Evolutionary conservation across 495 filamentous ascomycete species (phyloP), one percentile per base, ranked within the genome.

Genomic region (Tuber indicum): DNA sequence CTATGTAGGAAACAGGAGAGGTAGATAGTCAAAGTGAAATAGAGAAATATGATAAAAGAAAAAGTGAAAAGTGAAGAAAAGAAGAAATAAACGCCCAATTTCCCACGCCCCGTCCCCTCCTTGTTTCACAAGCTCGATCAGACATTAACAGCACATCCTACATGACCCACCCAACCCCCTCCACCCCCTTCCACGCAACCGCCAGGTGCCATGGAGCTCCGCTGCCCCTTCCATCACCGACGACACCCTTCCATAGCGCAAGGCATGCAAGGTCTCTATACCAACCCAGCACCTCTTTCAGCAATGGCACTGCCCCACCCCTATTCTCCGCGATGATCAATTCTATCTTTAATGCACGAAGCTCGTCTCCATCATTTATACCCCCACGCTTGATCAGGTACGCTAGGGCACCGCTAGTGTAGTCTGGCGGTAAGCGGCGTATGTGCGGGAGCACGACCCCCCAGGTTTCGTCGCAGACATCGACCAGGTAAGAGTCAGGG

Each of bases 381-480:
- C 74, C 77, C 45, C 80, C 75, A 58, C 74, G 73, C 82, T 86
- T 80, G 49, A 80, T 72, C 12, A 80, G 78, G 42, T 80, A 80
- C 12, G 74, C 86, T 6, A 91, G 88, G 32, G 90, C 87, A 77
- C 92, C 92, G 78, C 90, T 87, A 71, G 88, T 83, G 73, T 87
- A 75, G 47, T 72, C 94, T 89, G 82, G 94, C 94, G 80, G 95
- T 85, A 39, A 74, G 92, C 43, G 89, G 88, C 42, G 87, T n/a
- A 91, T 88, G 83, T 94, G 91, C 0, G 87, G 85, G 70, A 94
- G 86, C 23, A 97, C 85, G 36, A 94, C 88, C 43, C 90, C 91
- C 92, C 93, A 97, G 3, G 90, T 92, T 74, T 94, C 91, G 75
- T 98, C 94, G 36, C 89, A 89, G 44, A 90, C 82, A 81, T 98